A percentile compares a stretch with the other conserved stretches of the same genome.
These are phyloP conservation scores for Raffaelea deltoideospora DNA, from an alignment of 2,329 filamentous ascomycete genomes.

Conservation along the genomic window DNA sequence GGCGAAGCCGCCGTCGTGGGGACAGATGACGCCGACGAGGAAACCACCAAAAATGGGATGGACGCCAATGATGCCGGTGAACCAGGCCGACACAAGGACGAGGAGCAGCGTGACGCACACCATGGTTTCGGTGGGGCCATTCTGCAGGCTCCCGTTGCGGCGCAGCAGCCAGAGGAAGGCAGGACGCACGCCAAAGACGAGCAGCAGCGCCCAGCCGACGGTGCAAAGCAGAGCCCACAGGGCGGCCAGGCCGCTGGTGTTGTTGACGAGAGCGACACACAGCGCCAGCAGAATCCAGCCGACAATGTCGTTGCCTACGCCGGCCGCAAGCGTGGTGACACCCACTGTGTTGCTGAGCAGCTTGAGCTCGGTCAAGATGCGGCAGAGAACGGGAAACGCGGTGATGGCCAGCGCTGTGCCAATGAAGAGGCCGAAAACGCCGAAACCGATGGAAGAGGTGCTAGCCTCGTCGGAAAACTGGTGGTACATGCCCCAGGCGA, in stretches of 20 bases:
- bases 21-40: conserved; percentile 75
- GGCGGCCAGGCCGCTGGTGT: conserved; percentile 64
- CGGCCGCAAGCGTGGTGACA: conserved; percentile 76
- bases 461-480: conserved; percentile 41
- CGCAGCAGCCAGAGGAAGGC: conserved; percentile 59
- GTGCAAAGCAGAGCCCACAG: conserved; percentile 70
- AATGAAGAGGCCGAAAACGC: conserved; percentile 55
- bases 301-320: conserved; percentile 82
- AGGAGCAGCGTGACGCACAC: conserved; percentile 72
- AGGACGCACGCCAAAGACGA: conserved; percentile 59
- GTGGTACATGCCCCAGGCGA: conserved; percentile 68
- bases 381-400: conserved; percentile 78
- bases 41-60: conserved; percentile 94
- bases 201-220: conserved; percentile 60
- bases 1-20: conserved; percentile 77
- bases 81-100: conserved; percentile 66
- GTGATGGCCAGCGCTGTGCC: conserved; percentile 91
- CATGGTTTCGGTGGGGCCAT: conserved; percentile 75
- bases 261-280: conserved; percentile 86
- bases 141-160: conserved; percentile 62
- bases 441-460: conserved; percentile 29
- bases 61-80: conserved; percentile 76
- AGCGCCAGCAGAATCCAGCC: conserved; percentile 88
- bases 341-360: conserved; percentile 71
- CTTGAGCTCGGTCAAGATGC: conserved; percentile 84